These are phyloP conservation scores for Exobasidium cylindrosporum DNA, from an alignment of 1,284 basidiomycete genomes.

Conservation along the genomic window DNA sequence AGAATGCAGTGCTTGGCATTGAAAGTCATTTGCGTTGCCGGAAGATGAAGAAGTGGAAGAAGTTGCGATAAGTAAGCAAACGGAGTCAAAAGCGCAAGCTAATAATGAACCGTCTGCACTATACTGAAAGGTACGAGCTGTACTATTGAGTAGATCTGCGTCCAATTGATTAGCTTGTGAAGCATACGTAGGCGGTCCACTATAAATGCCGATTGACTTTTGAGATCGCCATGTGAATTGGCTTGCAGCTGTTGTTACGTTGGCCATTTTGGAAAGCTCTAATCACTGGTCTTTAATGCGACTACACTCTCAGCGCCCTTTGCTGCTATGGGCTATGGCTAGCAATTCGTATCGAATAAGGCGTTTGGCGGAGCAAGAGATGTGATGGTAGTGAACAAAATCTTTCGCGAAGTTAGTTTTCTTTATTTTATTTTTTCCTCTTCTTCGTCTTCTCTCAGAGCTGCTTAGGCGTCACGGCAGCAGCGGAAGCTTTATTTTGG, in stretches of 20 bases:
- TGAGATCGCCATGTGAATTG: conserved; percentile 66
- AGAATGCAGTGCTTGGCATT: conserved; percentile 22
- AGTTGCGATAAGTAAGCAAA: conserved; percentile 60
- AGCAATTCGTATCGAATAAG: too few relatives aligned
- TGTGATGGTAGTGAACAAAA: too few relatives aligned
- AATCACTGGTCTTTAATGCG: too few relatives aligned
- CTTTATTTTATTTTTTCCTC: too few relatives aligned
- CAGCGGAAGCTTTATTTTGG: too few relatives aligned
- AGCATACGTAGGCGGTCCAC: conserved; percentile 74
- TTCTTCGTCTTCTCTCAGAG: too few relatives aligned
- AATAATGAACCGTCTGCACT: conserved; percentile 82
- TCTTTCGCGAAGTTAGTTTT: too few relatives aligned
- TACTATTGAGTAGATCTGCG: conserved; percentile 62
- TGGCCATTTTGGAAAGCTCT: too few relatives aligned
- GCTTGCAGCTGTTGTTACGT: conserved; percentile 1
- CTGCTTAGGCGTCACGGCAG: too few relatives aligned
- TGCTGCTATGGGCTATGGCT: too few relatives aligned
- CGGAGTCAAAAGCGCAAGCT: conserved; percentile 57
- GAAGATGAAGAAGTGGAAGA: conserved; percentile 34
- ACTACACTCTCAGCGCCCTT: too few relatives aligned
- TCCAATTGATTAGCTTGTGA: conserved; percentile 64
- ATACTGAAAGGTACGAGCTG: conserved; percentile 75
- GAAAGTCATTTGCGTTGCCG: not conserved
- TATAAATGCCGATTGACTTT: conserved; percentile 82
- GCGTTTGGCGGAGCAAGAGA: too few relatives aligned